Evolutionary conservation across 169 alveolate genomes (phyloP).

Genomic region (Cryptosporidium meleagridis): DNA sequence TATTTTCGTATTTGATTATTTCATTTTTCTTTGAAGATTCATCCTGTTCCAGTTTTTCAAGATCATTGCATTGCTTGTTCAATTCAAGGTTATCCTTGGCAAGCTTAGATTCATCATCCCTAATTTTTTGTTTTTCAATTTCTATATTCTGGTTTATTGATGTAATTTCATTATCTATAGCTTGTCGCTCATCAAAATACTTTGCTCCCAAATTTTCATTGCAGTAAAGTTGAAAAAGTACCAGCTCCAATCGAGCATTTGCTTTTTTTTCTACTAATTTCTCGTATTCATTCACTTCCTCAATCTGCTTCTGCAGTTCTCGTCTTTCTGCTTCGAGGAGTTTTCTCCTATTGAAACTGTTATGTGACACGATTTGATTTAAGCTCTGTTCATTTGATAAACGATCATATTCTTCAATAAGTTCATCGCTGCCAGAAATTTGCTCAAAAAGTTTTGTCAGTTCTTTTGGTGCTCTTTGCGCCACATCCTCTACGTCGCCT

Average conservation of each 20-base stretch:
- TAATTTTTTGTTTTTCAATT: neutral
- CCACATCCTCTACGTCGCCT: slow-evolving; percentile 91
- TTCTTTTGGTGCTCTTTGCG: slow-evolving; percentile 88
- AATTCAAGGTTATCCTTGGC: slow-evolving; percentile 40
- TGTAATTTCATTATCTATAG: slow-evolving; percentile 24
- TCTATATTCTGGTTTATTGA: slow-evolving; percentile 3
- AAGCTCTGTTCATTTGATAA: slow-evolving; percentile 61
- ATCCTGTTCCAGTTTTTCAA: slow-evolving; percentile 33
- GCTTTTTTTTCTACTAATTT: neutral
- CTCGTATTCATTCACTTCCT: slow-evolving; percentile 73
- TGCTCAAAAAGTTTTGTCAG: slow-evolving; percentile 88
- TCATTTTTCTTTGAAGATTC: slow-evolving; percentile 8
- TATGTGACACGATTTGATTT: slow-evolving; percentile 68
- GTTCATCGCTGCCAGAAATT: slow-evolving; percentile 88
- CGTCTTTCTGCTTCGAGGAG: slow-evolving; percentile 73
- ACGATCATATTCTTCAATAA: slow-evolving; percentile 75
- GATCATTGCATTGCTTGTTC: neutral
- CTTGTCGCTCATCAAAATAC: slow-evolving; percentile 31
- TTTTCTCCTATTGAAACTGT: slow-evolving; percentile 73
- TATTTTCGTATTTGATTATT: slow-evolving; percentile 7
- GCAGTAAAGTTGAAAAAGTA: slow-evolving; percentile 28
- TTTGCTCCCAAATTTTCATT: slow-evolving; percentile 56
- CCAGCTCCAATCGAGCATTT: neutral
- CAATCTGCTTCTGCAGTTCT: slow-evolving; percentile 74
- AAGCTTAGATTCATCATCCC: slow-evolving; percentile 20